phyloP scores from a whole-genome alignment of 306 rosid species.

The Leucaena leucocephala region DNA sequence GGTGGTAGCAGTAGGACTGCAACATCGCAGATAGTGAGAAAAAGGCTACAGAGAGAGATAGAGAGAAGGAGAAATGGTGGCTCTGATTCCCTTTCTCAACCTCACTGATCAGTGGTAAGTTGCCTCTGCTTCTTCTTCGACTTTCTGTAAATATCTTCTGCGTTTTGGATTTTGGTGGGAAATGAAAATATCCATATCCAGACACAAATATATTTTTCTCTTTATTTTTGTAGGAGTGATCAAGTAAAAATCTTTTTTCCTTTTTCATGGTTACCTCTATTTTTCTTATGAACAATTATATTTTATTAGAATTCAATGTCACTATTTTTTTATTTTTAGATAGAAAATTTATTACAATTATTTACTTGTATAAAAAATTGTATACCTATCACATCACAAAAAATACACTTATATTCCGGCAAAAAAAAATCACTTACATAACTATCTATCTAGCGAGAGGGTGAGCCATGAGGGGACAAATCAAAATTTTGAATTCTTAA shows the following conservation, averaged over 20 bases:
- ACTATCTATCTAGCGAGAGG: too few relatives aligned
- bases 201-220: background rate
- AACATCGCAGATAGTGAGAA: slow-evolving; percentile 49
- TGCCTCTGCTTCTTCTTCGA: background rate
- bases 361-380: too few relatives aligned
- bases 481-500: too few relatives aligned
- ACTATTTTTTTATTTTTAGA: too few relatives aligned
- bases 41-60: background rate
- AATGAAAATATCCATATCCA: slow-evolving; percentile 33
- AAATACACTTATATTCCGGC: too few relatives aligned
- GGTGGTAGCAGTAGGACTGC: slow-evolving; percentile 51
- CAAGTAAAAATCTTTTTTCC: background rate
- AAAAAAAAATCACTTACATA: too few relatives aligned
- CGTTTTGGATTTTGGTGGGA: slow-evolving; percentile 29
- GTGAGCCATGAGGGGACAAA: too few relatives aligned
- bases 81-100: background rate
- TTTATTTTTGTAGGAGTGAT: too few relatives aligned
- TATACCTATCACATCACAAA: too few relatives aligned
- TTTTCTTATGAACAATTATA: too few relatives aligned
- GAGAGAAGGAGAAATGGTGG: background rate
- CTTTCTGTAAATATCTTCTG: slow-evolving; percentile 11
- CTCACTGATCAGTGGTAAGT: slow-evolving; percentile 27
- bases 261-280: background rate
- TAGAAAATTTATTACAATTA: too few relatives aligned
- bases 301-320: background rate